A percentile compares a stretch with the other conserved stretches of the same genome.
Evolutionary conservation across 106 monocot species (phyloP).

Genomic region (Triglochin maritima): DNA sequence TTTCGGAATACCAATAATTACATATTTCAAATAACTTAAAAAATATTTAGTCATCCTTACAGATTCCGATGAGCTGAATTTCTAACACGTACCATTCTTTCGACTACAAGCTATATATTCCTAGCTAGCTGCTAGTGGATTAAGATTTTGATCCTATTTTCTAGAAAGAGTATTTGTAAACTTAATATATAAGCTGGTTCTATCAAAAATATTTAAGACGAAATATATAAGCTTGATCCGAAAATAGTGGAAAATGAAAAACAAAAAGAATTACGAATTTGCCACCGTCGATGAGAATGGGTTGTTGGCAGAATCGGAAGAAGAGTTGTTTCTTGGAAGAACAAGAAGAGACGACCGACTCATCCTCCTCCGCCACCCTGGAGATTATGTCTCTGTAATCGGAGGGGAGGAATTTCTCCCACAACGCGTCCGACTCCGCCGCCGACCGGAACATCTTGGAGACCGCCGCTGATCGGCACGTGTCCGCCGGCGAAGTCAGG

Average conservation of each 20-base stretch:
- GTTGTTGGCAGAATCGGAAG: constrained; percentile 25
- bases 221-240: too few relatives aligned
- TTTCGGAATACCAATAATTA: neutral
- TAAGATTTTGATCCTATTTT: too few relatives aligned
- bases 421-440: constrained; percentile 31
- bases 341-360: neutral
- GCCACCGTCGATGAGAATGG: constrained; percentile 40
- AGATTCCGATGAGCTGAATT: neutral
- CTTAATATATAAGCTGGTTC: too few relatives aligned
- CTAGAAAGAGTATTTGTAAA: too few relatives aligned
- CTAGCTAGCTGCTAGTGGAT: too few relatives aligned
- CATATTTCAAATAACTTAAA: neutral
- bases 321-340: constrained; percentile 35
- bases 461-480: constrained; percentile 28
- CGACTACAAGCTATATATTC: too few relatives aligned
- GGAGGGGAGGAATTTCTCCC: constrained; percentile 36
- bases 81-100: too few relatives aligned
- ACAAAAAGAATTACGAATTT: constrained; percentile 14
- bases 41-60: neutral
- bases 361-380: constrained; percentile 15
- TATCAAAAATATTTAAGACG: too few relatives aligned
- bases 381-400: constrained; percentile 23
- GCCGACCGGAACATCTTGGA: constrained; percentile 26
- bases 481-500: constrained; percentile 33
- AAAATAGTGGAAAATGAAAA: neutral